These are phyloP conservation scores for Sarcodon sp. DNA, from an alignment of 768 basidiomycete genomes.

Conservation along the genomic window DNA sequence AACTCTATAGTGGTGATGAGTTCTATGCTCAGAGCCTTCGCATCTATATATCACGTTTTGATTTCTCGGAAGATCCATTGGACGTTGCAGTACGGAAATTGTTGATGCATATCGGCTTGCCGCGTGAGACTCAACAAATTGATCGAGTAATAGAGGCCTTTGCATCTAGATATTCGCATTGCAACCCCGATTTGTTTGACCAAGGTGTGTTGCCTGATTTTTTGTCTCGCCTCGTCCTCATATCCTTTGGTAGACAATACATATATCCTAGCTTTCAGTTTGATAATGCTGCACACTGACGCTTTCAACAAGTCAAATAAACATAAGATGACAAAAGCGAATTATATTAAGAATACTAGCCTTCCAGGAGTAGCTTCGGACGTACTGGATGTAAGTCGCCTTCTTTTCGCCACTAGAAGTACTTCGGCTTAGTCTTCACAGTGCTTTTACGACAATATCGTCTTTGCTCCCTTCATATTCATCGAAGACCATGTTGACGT, in stretches of 20 bases:
- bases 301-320: conserved; percentile 97
- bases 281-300: conserved; percentile 98
- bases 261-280: conserved; percentile 91
- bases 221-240: neutral
- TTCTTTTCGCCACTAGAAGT: neutral
- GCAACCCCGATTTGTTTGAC: conserved; percentile 72
- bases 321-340: conserved; percentile 91
- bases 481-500: conserved; percentile 82
- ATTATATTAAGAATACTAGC: conserved; percentile 87
- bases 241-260: conserved; percentile 57
- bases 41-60: conserved; percentile 63
- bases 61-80: conserved; percentile 69
- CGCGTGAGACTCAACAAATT: conserved; percentile 96
- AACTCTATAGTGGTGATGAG: conserved; percentile 42
- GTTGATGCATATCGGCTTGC: conserved; percentile 85
- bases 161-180: conserved; percentile 68
- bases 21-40: conserved; percentile 61
- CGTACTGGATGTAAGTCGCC: conserved; percentile 64
- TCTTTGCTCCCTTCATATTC: conserved; percentile 93
- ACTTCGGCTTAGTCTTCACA: conserved; percentile 16
- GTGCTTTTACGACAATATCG: conserved; percentile 96
- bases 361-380: conserved; percentile 76
- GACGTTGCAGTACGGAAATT: conserved; percentile 86
- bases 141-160: conserved; percentile 97
- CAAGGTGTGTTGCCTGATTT: conserved; percentile 37